Base-by-base conservation (phyloP, 2,329 filamentous ascomycete genomes). In the Thielaviopsis populi region DNA sequence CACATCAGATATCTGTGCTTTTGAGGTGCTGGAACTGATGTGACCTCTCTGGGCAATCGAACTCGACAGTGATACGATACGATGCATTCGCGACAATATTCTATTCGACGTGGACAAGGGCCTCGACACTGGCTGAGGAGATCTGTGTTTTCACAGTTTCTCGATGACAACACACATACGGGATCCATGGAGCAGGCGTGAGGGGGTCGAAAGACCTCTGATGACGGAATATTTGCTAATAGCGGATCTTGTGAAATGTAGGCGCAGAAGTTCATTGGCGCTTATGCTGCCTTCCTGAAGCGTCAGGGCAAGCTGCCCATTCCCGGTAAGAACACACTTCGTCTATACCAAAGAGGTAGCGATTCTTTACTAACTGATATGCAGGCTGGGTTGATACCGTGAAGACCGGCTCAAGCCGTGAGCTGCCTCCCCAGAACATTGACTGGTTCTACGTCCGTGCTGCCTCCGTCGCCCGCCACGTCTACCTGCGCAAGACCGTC, bases 401-500 rank as follows among this genome's bases (percentile, higher is more conserved):
- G 82, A 99, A 99, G 88, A 96, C 92, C 72, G 92, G 90, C 74
- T 84, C 87, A 76, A 88, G 88, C 77, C 96, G 96, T 81, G 94
- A 99, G 83, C 88, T 99, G 72, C 92, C 92, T 74, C 94, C 92
- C 74, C 91, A 97, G 85, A 88, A 91, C 78, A 89, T 91, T 76
- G 94, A 99, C 85, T 99, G 94, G 94, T 95, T 85, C 83, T 89
- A 86, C 79, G 78, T 85, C 76, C 91, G 94, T 75, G 91, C 92
- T 73, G 94, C 94, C 73, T 86, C 92, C 70, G 87, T 99, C 76
- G 94, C 94, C 74, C 91, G 91, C 75, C 92, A 97, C 84, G 87
- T 99, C 83, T 99, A 99, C 85, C 84, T 99, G 78, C 89, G 94
- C 82, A 99, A 99, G 85, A 96, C 91, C 69, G 91, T 99, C 76